phyloP scores from a whole-genome alignment of 2,329 filamentous ascomycete species.

The Colletotrichum sp. region DNA sequence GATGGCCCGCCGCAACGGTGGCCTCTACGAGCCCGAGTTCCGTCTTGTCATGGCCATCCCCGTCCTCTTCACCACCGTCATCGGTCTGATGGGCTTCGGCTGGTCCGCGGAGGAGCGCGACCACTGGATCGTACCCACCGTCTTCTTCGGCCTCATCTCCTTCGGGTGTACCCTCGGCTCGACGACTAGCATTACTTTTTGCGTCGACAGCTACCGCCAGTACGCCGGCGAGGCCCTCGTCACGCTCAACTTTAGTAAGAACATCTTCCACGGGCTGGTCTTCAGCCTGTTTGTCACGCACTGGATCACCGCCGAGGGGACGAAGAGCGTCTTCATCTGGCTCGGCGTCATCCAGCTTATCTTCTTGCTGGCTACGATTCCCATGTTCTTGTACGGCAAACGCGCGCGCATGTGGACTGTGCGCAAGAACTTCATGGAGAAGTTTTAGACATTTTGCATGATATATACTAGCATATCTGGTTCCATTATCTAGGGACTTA shows the following conservation, averaged over 20 bases:
- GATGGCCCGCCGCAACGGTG: constrained; percentile 87
- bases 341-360: constrained; percentile 86
- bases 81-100: constrained; percentile 95
- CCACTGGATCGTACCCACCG: constrained; percentile 87
- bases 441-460: constrained; percentile 44
- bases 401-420: constrained; percentile 93
- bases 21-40: constrained; percentile 94
- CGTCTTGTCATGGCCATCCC: constrained; percentile 87
- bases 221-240: constrained; percentile 95
- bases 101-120: constrained; percentile 82
- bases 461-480: neutral
- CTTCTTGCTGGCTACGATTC: constrained; percentile 76
- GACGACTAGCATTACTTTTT: constrained; percentile 92
- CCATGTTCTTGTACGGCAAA: constrained; percentile 96
- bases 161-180: constrained; percentile 91
- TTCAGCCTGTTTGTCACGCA: constrained; percentile 87
- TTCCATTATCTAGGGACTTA: neutral
- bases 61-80: constrained; percentile 76
- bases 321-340: constrained; percentile 79
- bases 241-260: constrained; percentile 94
- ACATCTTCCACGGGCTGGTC: constrained; percentile 87
- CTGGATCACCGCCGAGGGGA: constrained; percentile 80
- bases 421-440: constrained; percentile 84
- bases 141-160: constrained; percentile 91
- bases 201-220: constrained; percentile 89